Evolutionary conservation across 495 filamentous ascomycete genomes (phyloP).

Genomic region (Penicillium psychrofluorescens): DNA sequence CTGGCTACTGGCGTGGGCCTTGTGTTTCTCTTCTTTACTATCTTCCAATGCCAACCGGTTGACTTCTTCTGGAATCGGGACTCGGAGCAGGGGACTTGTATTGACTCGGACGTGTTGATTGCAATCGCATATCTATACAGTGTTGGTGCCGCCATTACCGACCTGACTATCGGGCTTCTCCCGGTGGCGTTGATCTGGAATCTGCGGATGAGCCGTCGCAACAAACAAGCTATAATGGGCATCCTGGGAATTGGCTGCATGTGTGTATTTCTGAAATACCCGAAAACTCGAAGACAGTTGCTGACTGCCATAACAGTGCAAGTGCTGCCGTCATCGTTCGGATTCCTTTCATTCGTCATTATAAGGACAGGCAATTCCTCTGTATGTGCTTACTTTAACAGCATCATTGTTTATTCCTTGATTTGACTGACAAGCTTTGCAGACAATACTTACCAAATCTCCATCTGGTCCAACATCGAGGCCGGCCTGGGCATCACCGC

Average conservation of each 20-base stretch:
- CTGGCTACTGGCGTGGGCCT: constrained; percentile 16
- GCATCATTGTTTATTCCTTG: not conserved
- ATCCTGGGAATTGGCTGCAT: constrained; percentile 30
- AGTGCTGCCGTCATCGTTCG: constrained; percentile 28
- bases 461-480: constrained; percentile 36
- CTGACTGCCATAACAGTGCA: constrained; percentile 16
- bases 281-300: not conserved
- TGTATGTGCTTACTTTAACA: constrained; percentile 9
- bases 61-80: constrained; percentile 25
- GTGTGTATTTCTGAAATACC: constrained; percentile 8
- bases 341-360: constrained; percentile 24
- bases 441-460: constrained; percentile 28
- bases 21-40: constrained; percentile 25
- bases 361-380: constrained; percentile 22
- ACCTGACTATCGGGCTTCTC: constrained; percentile 30
- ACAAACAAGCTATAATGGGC: constrained; percentile 16
- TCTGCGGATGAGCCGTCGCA: constrained; percentile 21
- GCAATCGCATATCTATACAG: constrained; percentile 32
- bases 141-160: constrained; percentile 22
- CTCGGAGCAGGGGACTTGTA: constrained; percentile 16
- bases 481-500: constrained; percentile 32
- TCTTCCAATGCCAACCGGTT: constrained; percentile 30
- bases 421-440: not conserved
- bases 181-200: constrained; percentile 23
- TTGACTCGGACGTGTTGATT: constrained; percentile 12